phyloP scores from a whole-genome alignment of 164 flowering plant genomes.

The Sextonia rubra region DNA sequence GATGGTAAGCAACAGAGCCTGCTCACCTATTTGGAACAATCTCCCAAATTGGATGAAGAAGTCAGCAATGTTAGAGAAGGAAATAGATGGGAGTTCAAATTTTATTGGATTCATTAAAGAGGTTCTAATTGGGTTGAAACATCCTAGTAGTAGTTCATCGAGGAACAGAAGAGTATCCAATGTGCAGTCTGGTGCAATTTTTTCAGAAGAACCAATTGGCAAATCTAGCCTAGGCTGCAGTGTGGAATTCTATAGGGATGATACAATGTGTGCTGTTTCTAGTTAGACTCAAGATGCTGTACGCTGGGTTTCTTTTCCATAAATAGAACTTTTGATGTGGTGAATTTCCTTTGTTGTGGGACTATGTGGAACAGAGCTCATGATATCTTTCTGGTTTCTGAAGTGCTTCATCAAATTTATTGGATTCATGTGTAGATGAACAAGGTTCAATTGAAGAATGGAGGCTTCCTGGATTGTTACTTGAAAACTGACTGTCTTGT shows the following conservation, averaged over 20 bases:
- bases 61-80: neutral
- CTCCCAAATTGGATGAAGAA: conserved; percentile 35
- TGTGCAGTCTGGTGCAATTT: conserved; percentile 17
- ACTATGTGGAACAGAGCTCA: too few species aligned
- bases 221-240: neutral
- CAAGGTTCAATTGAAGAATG: too few species aligned
- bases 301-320: too few species aligned
- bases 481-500: too few species aligned
- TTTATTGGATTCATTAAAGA: conserved; percentile 27
- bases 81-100: conserved; percentile 3
- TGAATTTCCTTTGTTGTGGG: too few species aligned
- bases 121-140: conserved; percentile 14
- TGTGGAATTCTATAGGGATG: neutral
- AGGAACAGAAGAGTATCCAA: conserved; percentile 51
- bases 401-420: too few species aligned
- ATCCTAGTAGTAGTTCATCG: conserved; percentile 26
- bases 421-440: too few species aligned
- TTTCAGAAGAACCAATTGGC: neutral
- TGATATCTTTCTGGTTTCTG: too few species aligned
- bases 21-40: conserved; percentile 34
- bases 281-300: too few species aligned
- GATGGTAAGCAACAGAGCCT: conserved; percentile 24
- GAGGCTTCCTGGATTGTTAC: too few species aligned
- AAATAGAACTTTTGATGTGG: too few species aligned
- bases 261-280: neutral